Conservation (phyloP, 306 rosid genomes). For the Mimosa bimucronata region DNA sequence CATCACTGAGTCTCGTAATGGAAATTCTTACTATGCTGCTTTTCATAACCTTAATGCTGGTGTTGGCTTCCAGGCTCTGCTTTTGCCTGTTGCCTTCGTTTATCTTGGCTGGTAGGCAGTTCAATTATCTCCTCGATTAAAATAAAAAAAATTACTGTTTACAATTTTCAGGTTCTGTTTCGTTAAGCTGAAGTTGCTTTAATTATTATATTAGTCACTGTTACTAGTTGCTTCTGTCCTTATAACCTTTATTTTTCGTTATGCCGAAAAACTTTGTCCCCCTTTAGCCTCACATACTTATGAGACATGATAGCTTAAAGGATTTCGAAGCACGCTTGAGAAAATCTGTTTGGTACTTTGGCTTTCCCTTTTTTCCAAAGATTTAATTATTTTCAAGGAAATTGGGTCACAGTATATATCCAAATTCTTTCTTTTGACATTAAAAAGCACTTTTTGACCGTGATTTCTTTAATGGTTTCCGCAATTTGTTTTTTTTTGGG, state of each 20-base stretch:
- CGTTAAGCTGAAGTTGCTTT: not conserved
- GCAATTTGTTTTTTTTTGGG: too few species aligned
- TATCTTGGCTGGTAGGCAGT: conserved; percentile 89
- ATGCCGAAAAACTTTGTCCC: conserved; percentile 13
- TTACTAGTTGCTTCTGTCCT: not conserved
- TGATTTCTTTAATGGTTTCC: not conserved
- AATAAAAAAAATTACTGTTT: not conserved
- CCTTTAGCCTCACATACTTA: conserved; percentile 4
- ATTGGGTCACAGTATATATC: not conserved
- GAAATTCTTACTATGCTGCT: conserved; percentile 96
- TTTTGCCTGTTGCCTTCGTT: conserved; percentile 92
- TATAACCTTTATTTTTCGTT: not conserved
- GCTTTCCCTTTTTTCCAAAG: conserved; percentile 46
- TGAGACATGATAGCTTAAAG: conserved; percentile 29
- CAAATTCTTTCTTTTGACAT: conserved; percentile 8
- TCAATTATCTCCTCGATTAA: not conserved
- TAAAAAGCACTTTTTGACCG: conserved; percentile 33
- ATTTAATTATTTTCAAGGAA: conserved; percentile 13
- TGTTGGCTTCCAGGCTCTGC: conserved; percentile 89
- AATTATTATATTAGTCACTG: not conserved
- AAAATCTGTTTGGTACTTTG: conserved; percentile 39
- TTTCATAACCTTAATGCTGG: conserved; percentile 99
- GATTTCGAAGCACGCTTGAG: conserved; percentile 32
- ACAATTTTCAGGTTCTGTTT: not conserved
- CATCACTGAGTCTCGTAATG: conserved; percentile 93